Percentiles rank a stretch among this genome's conserved stretches.
Evolutionary conservation across 2,329 filamentous ascomycete genomes (phyloP).

Genomic region (Teratosphaeria zuluensis): DNA sequence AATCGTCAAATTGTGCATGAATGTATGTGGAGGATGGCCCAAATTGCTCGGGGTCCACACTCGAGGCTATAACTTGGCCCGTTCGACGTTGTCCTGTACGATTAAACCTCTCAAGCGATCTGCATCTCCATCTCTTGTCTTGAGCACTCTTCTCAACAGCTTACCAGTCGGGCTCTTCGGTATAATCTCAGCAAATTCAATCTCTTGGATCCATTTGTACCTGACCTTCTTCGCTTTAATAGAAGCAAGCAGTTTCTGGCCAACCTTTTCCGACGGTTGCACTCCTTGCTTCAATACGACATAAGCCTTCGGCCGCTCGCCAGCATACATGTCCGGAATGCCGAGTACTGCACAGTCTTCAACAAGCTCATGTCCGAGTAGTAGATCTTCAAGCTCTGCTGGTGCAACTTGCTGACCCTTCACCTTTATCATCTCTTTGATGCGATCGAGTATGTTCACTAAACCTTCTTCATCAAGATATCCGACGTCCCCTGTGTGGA

Average conservation of each 20-base stretch:
- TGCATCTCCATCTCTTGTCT: constrained; percentile 34
- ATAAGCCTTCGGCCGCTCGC: constrained; percentile 49
- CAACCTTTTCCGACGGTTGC: constrained; percentile 15
- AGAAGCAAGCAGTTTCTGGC: constrained; percentile 45
- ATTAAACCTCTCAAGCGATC: constrained; percentile 12
- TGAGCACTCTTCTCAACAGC: constrained; percentile 54
- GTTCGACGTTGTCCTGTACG: constrained; percentile 12
- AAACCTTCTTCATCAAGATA: constrained; percentile 46
- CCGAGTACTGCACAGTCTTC: constrained; percentile 50
- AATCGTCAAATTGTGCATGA: too few species aligned
- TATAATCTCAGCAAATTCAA: constrained; percentile 55
- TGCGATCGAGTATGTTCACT: constrained; percentile 49
- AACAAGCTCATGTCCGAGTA: constrained; percentile 48
- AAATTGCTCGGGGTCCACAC: too few species aligned
- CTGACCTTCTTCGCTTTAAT: constrained; percentile 57
- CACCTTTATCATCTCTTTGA: constrained; percentile 62
- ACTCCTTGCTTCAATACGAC: constrained; percentile 36
- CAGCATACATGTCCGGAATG: constrained; percentile 45
- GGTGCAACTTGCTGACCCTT: constrained; percentile 55
- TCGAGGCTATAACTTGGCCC: too few species aligned
- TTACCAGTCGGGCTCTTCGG: constrained; percentile 67
- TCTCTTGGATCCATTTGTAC: constrained; percentile 57
- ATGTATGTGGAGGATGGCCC: too few species aligned
- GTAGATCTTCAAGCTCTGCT: constrained; percentile 52
- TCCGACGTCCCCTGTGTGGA: constrained; percentile 52